Base-by-base conservation (phyloP, 805 yeast genomes). In the Wickerhamiella sergipiensis region DNA sequence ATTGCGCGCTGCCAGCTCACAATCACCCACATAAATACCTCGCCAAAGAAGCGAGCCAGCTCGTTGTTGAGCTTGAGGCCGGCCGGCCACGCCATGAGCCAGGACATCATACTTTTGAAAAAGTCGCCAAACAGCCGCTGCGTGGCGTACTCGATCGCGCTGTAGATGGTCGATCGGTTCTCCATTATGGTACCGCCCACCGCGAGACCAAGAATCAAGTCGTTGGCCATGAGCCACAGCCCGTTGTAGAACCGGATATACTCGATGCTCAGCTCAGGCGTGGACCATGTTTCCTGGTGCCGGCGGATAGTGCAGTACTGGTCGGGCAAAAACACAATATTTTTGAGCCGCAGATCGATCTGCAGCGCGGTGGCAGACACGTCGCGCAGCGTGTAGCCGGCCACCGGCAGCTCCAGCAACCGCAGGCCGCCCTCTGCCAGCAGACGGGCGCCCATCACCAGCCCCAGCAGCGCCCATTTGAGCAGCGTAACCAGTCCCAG, bases 51-150 rank as follows among this genome's bases (percentile, higher is more conserved):
- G 15, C 71, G 73, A 0, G 96, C 85, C 18, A 92, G 71, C 60
- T 88, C 96, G 53, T 79, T 81, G 64, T 92, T 92, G 49, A 92
- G 75, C 61, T 92, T 92, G 59, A 92, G 80, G 3, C 98, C 98
- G 15, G 90, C 95, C 0, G 98, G 98, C 60, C 89, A 84, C 54
- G 80, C 75, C 71, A 88, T 86, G 38, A 92, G 71, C 89, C 95
- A 84, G 0, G 69, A 57, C 2, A 89, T 78, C 39, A 80, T 63
- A 2, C 61, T 53, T 18, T 72, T 67, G 43, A 81, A 65, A n/a
- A 71, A 70, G 33, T 68, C 61, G 50, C 77, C 76, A 13, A 82
- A 55, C 1, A 71, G 52, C 22, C 60, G 61, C 40, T 73, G 67
- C 13, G 79, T 65, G 38, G 74, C 48, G 49, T 57, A 62, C 1